A percentile compares a stretch with the other conserved stretches of the same genome.
These are phyloP conservation scores for Cornus suecica DNA, from an alignment of 148 eudicot species.

Conservation along the genomic window DNA sequence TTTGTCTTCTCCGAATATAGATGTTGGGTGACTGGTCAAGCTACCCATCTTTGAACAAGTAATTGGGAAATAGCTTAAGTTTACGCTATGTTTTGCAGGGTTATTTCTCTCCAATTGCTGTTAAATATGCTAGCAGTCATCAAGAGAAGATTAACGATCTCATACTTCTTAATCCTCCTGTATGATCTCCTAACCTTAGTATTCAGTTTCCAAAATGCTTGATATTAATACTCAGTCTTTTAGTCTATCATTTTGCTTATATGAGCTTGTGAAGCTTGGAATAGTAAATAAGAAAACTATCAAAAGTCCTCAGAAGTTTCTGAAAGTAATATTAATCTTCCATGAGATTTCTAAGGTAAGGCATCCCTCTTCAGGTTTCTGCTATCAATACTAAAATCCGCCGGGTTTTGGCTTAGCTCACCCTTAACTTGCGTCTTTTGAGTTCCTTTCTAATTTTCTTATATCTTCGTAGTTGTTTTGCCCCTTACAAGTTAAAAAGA, in stretches of 20 bases:
- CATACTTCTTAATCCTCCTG: slow-evolving; percentile 92
- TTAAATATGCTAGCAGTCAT: slow-evolving; percentile 75
- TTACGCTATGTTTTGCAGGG: slow-evolving; percentile 50
- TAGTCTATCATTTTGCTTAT: not conserved
- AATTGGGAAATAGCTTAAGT: not conserved
- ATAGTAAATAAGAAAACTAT: not conserved
- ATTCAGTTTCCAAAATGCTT: not conserved
- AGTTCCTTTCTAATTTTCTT: not conserved
- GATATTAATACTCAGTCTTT: not conserved
- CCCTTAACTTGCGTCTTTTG: not conserved
- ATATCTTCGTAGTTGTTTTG: not conserved
- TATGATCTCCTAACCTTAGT: slow-evolving; percentile 31
- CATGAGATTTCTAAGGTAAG: too few relatives aligned
- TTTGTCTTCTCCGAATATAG: not conserved
- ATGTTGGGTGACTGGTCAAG: not conserved
- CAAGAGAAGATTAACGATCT: slow-evolving; percentile 79
- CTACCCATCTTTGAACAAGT: not conserved
- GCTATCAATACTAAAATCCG: not conserved
- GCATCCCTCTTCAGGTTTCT: not conserved
- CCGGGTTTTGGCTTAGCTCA: not conserved
- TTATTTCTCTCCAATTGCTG: slow-evolving; percentile 81
- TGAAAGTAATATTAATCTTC: not conserved
- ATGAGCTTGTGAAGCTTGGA: not conserved
- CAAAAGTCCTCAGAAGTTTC: not conserved
- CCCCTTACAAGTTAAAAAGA: not conserved